Percentiles rank a stretch among this genome's conserved stretches.
phyloP scores from a whole-genome alignment of 23 red algal species.

The Chondrus crispus region DNA sequence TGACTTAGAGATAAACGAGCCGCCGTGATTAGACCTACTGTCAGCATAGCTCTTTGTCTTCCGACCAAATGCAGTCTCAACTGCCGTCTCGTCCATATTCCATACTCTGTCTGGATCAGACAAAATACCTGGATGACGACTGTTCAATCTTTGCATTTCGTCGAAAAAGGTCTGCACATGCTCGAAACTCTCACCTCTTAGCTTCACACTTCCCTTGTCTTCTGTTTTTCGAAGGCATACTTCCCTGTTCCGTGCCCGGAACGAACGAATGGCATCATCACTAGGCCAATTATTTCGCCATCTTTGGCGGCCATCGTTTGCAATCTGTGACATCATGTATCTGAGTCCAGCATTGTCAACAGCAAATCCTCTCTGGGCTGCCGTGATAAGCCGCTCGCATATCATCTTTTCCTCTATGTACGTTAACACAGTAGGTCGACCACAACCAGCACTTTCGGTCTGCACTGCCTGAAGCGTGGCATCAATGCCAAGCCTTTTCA shows the following conservation, averaged over 20 bases:
- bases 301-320: neutral
- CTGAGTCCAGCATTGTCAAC: neutral
- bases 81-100: neutral
- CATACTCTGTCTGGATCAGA: neutral
- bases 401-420: neutral
- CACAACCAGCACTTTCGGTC: too few relatives aligned
- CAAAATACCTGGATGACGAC: neutral
- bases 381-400: neutral
- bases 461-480: too few relatives aligned
- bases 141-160: neutral
- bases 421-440: too few relatives aligned
- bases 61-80: too few relatives aligned
- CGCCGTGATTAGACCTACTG: too few relatives aligned
- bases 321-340: neutral
- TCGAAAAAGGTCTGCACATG: conserved; percentile 1
- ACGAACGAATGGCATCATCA: neutral
- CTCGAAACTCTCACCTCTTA: neutral
- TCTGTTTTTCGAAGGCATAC: neutral
- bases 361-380: neutral
- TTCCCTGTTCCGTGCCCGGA: neutral
- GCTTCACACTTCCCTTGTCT: neutral
- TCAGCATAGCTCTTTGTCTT: too few relatives aligned
- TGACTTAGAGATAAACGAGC: too few relatives aligned
- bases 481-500: too few relatives aligned
- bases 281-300: neutral